Evolutionary conservation across 768 basidiomycete genomes (phyloP).

Genomic region (Botryobasidium botryosum): DNA sequence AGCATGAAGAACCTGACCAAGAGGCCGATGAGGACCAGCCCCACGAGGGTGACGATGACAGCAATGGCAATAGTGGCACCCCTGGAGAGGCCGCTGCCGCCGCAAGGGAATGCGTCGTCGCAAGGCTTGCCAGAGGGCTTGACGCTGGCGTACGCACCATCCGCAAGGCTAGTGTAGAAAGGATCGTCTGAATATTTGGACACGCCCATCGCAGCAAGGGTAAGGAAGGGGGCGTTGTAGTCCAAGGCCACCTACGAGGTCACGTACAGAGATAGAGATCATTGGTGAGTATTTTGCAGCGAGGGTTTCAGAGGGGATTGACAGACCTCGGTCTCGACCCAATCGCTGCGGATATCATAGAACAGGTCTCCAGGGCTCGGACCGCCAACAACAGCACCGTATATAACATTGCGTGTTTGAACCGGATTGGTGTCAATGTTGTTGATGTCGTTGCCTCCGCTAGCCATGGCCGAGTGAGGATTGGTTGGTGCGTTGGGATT

Average conservation of each 20-base stretch:
- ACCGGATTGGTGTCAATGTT: constrained; percentile 56
- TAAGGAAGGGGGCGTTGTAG: constrained; percentile 81
- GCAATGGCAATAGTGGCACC: constrained; percentile 55
- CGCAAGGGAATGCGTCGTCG: constrained; percentile 24
- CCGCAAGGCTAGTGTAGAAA: constrained; percentile 50
- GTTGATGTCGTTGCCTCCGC: constrained; percentile 56
- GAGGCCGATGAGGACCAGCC: constrained; percentile 37
- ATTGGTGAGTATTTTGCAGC: no score
- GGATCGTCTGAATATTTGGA: constrained; percentile 30
- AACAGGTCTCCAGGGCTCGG: constrained; percentile 60
- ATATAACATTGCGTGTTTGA: constrained; percentile 58
- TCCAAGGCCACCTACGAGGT: constrained; percentile 84
- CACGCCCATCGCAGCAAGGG: constrained; percentile 24
- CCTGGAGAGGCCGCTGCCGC: constrained; percentile 29
- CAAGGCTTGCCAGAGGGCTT: constrained; percentile 59
- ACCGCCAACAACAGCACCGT: constrained; percentile 81
- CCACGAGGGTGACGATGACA: constrained; percentile 43
- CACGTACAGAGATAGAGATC: no score
- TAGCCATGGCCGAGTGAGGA: constrained; percentile 80
- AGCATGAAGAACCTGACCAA: no score
- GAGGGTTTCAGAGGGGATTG: no score
- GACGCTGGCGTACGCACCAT: constrained; percentile 44
- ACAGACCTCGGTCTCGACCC: constrained; percentile 84
- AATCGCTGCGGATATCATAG: constrained; percentile 77
- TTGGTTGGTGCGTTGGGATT: constrained; percentile 85